A percentile compares a stretch with the other conserved stretches of the same genome.
Conservation (phyloP, 768 basidiomycete species). For the Psilocybe cyanescens region DNA sequence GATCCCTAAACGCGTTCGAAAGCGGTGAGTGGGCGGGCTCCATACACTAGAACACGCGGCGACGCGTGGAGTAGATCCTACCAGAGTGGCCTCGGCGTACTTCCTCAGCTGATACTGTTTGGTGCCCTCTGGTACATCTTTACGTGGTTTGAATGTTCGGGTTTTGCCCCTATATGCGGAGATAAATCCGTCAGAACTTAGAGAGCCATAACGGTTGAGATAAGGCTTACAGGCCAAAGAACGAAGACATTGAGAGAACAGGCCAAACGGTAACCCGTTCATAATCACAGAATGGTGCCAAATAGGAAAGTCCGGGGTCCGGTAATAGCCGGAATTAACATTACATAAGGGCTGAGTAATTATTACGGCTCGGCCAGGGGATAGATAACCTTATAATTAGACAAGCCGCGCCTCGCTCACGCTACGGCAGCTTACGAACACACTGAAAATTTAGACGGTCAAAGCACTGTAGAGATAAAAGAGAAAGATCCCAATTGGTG, state of each 20-base stretch:
- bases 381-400: too few species aligned
- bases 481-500: too few species aligned
- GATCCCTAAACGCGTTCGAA: slow-evolving; percentile 66
- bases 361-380: neutral
- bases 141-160: slow-evolving; percentile 95
- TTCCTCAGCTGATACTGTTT: slow-evolving; percentile 98
- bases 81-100: slow-evolving; percentile 95
- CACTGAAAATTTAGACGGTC: too few species aligned
- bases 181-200: slow-evolving; percentile 1
- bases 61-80: slow-evolving; percentile 34
- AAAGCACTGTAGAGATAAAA: too few species aligned
- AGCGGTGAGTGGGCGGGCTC: slow-evolving; percentile 7
- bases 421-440: too few species aligned
- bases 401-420: too few species aligned
- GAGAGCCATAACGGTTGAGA: neutral
- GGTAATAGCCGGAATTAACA: slow-evolving; percentile 17
- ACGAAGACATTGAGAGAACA: slow-evolving; percentile 68
- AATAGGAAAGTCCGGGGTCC: slow-evolving; percentile 12
- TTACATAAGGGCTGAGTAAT: neutral
- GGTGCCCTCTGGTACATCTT: slow-evolving; percentile 93
- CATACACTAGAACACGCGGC: neutral
- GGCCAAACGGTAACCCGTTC: neutral
- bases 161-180: slow-evolving; percentile 71
- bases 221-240: slow-evolving; percentile 78
- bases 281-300: slow-evolving; percentile 8